Percentiles rank a stretch among this genome's conserved stretches.
phyloP scores from a whole-genome alignment of 768 basidiomycete genomes.

The Termitomyces sp. region DNA sequence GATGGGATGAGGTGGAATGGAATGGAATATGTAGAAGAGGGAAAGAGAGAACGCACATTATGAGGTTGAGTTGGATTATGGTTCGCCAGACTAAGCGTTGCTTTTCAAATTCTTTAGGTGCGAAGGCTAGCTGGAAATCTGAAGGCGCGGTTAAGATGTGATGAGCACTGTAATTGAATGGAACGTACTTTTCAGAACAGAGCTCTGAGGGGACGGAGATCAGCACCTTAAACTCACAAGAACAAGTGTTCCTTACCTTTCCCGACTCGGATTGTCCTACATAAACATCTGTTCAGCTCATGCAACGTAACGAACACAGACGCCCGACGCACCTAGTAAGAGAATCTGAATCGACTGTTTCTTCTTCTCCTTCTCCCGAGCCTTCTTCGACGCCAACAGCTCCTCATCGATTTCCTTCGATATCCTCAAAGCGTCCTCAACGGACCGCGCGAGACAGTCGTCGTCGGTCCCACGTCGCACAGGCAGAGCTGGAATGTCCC shows the following conservation, averaged over 20 bases:
- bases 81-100: constrained; percentile 60
- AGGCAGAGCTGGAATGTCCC: constrained; percentile 5
- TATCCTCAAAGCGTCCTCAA: constrained; percentile 38
- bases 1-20: neutral
- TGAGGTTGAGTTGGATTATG: constrained; percentile 68
- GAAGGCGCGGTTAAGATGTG: neutral
- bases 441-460: constrained; percentile 14
- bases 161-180: neutral
- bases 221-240: neutral
- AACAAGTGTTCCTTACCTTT: constrained; percentile 28
- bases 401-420: constrained; percentile 48
- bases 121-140: constrained; percentile 71
- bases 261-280: constrained; percentile 63
- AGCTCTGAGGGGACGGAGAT: constrained; percentile 31
- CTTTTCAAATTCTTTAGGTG: constrained; percentile 54
- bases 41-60: constrained; percentile 35
- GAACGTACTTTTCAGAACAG: constrained; percentile 42
- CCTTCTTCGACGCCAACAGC: constrained; percentile 40
- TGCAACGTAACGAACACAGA: neutral
- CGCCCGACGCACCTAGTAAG: constrained; percentile 35
- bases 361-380: constrained; percentile 42
- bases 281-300: neutral
- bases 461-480: constrained; percentile 1
- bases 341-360: constrained; percentile 46
- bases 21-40: neutral